Evolutionary conservation across 306 rosid genomes (phyloP), one percentile per base, ranked within the genome.

Genomic region (Arachis hypogaea): DNA sequence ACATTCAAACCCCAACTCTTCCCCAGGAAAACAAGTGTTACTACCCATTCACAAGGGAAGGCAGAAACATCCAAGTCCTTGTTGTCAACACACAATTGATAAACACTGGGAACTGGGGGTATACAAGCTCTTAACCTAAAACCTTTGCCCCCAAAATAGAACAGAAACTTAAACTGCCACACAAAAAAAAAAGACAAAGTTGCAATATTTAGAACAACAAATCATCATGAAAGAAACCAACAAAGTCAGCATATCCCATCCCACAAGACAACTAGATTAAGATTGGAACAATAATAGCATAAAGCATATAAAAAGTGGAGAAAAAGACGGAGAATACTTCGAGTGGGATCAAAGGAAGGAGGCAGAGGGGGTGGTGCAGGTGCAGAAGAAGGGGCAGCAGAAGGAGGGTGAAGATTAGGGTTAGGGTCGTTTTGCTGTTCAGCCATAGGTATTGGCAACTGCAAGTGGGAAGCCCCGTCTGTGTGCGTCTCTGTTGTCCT

Each of bases 261-360:
- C 28, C 28, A 22, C 28, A 22, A 22, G 28, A 22, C 28, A 22
- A 33, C 38, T 33, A 33, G 38, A 33, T 33, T 33, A 33, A 33
- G 38, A 33, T 33, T 33, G 38, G 38, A 33, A 33, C 4, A 33
- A 4, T 33, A 33, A 4, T 33, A 33, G 38, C 38, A 33, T 33
- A 11, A 49, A 9, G 6, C 3, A 11, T 3, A 11, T 4, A 8
- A 46, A 11, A 46, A 10, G 51, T 46, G 51, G n/a, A 16, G 18
- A 6, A 12, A 11, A 4, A 5, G 8, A 50, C 18, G 18, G 6
- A 11, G 56, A 50, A 1, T 50, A 52, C 58, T 52, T 52, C 58
- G 58, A 52, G 8, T n/a, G 22, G 58, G 58, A 52, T 52, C 58
- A 52, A 52, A 52, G 58, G 58, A 7, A 52, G 58, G 58, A 12